Evolutionary conservation across 2,329 filamentous ascomycete genomes (phyloP), one percentile per base, ranked within the genome.

Genomic region (Phaeosphaeriaceae sp.): DNA sequence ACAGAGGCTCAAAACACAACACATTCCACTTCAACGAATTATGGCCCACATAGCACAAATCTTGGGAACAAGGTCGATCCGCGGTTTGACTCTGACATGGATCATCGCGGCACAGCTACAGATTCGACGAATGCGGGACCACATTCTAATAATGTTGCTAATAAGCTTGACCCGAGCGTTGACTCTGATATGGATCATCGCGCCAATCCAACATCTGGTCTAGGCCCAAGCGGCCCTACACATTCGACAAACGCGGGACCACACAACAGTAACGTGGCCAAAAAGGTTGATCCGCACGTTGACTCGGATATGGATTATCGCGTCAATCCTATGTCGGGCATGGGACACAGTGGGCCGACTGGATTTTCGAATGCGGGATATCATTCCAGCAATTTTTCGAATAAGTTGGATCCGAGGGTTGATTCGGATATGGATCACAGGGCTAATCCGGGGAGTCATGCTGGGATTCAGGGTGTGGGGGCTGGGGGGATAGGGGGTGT

Each of bases 201-300:
- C 16, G 69, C 64, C 39, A 67, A 66, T 33, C 58, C 18, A 59
- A 11, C 36, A 17, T 68, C 60, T 2, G 66, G 63, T 29, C 30
- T 58, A 28, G 54, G 60, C 37, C 56, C 60, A 38, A 51, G 60
- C 6, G 59, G 60, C 30, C 41, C 39, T 3, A 52, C 50, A 11
- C 54, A 52, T 4, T 64, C 62, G 1, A 64, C 61, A 2, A 70
- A 70, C 20, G 54, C 56, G 13, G 68, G 67, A 4, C 58, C 61
- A 3, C 69, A 71, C 48, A 54, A 50, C 28, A 62, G 58, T 16
- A 66, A 72, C 29, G 34, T 64, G 18, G 51, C 61, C 3, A 72
- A 73, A 54, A 53, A 57, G 37, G 58, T 76, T 5, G 73, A 75
- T 42, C 72, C 74, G 12, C 52, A 60, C n/a, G 50, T 64, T 17